Evolutionary conservation across 495 filamentous ascomycete genomes (phyloP), one percentile per base, ranked within the genome.

Genomic region (Poronia punctata): DNA sequence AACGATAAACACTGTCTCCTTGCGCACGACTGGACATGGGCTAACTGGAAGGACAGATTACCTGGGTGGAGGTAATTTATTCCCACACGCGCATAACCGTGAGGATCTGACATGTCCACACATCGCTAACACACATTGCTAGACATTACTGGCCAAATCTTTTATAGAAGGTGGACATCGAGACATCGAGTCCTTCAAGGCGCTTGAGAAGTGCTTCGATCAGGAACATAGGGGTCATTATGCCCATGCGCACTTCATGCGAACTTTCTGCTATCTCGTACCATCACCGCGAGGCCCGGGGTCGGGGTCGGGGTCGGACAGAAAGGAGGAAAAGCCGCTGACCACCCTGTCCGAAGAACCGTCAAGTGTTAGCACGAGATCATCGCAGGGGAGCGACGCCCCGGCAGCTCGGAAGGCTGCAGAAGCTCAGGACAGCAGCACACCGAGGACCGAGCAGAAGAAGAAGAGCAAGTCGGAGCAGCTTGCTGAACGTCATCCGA

Each of bases 161-260:
- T 84, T 84, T 42, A 76, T 84, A 32, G 80, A 84, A 53, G 76
- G 78, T 34, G 77, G 77, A 2, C 72, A 76, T 12, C 66, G 70
- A 35, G 79, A 84, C 56, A 71, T 83, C 7, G 78, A 82, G 52
- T 73, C 76, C 2, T 83, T 82, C 52, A 83, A 83, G 51, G 78
- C 78, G 0, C 49, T 83, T 9, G 79, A 82, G 48, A 75, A 72
- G 51, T 78, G 72, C 2, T 79, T 82, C 42, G 74, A 68, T 23
- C 78, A 82, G 43, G 76, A 81, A 36, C 79, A 83, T 52, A 70
- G 74, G 0, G 79, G 80, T 0, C 72, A 71, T 21, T 64, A 71
- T 37, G 68, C 70, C 7, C 80, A 84, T 54, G 78, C 79, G 0
- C 70, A 79, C 45, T 84, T 82, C 31, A 83, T 84, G 79, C 62